phyloP scores from a whole-genome alignment of 73 alveolate genomes.

The Tetrahymena thermophila region DNA sequence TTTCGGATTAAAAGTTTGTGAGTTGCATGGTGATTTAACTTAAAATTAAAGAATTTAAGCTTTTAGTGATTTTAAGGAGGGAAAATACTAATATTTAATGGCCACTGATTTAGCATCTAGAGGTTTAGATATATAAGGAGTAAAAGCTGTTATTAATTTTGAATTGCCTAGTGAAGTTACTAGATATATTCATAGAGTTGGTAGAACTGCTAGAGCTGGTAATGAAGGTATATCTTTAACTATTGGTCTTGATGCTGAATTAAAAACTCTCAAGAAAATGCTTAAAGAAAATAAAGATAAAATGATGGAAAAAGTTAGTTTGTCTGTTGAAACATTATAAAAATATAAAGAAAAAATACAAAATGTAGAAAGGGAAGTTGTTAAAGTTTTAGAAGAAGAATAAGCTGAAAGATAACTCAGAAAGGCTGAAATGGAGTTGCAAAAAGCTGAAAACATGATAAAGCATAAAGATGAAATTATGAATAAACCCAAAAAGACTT shows the following conservation, averaged over 20 bases:
- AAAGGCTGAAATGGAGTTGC: conserved; percentile 74
- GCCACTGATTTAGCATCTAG: conserved; percentile 99
- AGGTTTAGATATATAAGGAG: conserved; percentile 94
- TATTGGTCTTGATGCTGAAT: conserved; percentile 91
- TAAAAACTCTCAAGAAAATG: conserved; percentile 63
- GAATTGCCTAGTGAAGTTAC: conserved; percentile 92
- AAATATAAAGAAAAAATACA: conserved; percentile 12
- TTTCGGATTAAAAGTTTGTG: conserved; percentile 74
- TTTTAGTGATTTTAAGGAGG: conserved; percentile 83
- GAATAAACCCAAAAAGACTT: conserved; percentile 78
- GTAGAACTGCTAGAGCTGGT: conserved; percentile 99
- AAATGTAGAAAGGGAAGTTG: conserved; percentile 58
- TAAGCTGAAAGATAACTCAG: conserved; percentile 73
- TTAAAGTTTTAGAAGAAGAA: conserved; percentile 65
- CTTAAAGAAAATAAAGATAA: conserved; percentile 21
- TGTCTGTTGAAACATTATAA: conserved; percentile 15
- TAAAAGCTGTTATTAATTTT: conserved; percentile 90
- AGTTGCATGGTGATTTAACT: conserved; percentile 85
- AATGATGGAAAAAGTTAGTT: conserved; percentile 5
- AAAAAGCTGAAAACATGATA: conserved; percentile 84
- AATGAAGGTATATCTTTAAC: conserved; percentile 85
- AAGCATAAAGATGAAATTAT: conserved; percentile 77
- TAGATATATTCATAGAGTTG: conserved; percentile 97
- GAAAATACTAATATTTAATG: conserved; percentile 76
- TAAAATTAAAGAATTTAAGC: conserved; percentile 79